phyloP scores from a whole-genome alignment of 2,329 filamentous ascomycete species.

The Trichoderma citrinoviride region DNA sequence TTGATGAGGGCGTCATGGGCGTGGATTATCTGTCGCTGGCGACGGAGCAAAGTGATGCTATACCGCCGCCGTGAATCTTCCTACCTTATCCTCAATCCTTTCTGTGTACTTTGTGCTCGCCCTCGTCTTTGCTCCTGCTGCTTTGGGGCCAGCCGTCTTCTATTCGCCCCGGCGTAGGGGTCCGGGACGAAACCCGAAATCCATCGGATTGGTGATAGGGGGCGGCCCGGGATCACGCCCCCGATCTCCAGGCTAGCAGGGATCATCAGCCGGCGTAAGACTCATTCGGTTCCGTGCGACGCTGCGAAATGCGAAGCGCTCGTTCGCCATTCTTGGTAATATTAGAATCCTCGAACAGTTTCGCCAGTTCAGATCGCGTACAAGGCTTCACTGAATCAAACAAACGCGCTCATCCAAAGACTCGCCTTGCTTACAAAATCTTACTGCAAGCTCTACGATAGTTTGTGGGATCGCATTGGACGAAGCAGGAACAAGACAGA shows the following conservation, averaged over 20 bases:
- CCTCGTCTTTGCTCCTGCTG: no score
- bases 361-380: not conserved
- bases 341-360: not conserved
- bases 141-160: no score
- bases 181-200: not conserved
- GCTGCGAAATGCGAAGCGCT: not conserved
- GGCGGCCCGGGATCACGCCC: not conserved
- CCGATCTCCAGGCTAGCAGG: not conserved
- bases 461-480: not conserved
- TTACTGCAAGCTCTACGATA: not conserved
- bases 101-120: no score
- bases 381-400: not conserved
- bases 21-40: conserved; percentile 12
- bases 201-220: not conserved
- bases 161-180: no score
- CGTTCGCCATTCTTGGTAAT: not conserved
- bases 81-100: no score
- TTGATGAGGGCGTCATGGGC: conserved; percentile 4
- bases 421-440: not conserved
- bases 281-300: not conserved
- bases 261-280: not conserved
- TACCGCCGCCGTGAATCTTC: not conserved
- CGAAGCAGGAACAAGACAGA: not conserved
- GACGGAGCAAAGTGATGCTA: not conserved
- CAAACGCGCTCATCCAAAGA: not conserved